Conservation (phyloP, 192 early-diverging fungal genomes). For the Funneliformis geosporum region DNA sequence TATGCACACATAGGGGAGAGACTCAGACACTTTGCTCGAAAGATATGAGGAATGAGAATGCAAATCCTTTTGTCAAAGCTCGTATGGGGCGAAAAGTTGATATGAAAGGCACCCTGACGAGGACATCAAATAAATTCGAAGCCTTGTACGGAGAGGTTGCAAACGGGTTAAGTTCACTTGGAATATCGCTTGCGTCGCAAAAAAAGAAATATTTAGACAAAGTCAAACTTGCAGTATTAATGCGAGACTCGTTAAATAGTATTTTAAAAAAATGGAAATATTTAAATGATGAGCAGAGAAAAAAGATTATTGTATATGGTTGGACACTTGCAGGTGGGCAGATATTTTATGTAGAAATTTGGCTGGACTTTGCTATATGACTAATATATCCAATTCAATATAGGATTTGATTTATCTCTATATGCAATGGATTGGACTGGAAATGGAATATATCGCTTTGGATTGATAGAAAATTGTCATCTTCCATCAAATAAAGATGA, state of each 20-base stretch:
- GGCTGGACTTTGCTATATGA: background rate
- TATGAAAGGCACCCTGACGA: constrained; percentile 1
- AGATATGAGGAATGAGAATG: background rate
- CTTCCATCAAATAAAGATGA: constrained; percentile 7
- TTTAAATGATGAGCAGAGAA: constrained; percentile 2
- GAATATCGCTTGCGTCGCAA: constrained; percentile 17
- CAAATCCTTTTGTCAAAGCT: constrained; percentile 10
- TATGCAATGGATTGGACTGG: constrained; percentile 17
- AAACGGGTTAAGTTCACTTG: background rate
- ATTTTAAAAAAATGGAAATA: constrained; percentile 7
- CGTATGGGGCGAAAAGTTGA: background rate
- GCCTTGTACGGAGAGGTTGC: constrained; percentile 10
- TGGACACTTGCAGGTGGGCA: background rate
- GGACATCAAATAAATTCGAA: constrained; percentile 1
- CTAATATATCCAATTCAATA: background rate
- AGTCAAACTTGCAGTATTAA: constrained; percentile 20
- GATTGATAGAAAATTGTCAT: constrained; percentile 3
- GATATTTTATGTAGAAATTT: constrained; percentile 11
- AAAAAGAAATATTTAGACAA: constrained; percentile 17
- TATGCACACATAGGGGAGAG: constrained; percentile 12
- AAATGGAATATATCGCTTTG: constrained; percentile 21
- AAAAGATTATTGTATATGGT: constrained; percentile 17
- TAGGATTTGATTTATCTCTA: background rate
- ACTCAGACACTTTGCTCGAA: background rate
- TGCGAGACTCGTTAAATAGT: background rate